These are phyloP conservation scores for Pigoraptor vietnamica DNA, from an alignment of 78 protist species.

Conservation along the genomic window DNA sequence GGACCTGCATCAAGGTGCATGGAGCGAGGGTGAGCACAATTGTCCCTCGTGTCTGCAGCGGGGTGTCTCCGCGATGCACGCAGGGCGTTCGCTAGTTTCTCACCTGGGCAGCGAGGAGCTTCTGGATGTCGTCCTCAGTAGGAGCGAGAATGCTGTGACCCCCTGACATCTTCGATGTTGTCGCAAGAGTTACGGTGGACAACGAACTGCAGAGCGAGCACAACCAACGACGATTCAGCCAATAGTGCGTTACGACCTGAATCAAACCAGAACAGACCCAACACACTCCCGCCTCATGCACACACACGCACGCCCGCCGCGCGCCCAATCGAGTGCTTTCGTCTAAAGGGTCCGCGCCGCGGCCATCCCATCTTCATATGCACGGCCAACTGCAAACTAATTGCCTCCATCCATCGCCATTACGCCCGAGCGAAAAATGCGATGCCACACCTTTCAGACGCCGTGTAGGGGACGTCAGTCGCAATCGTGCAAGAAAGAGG, in stretches of 20 bases:
- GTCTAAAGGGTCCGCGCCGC: neutral
- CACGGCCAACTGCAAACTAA: neutral
- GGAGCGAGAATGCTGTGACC: constrained; percentile 53
- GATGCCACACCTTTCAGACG: neutral
- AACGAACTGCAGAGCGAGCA: constrained; percentile 9
- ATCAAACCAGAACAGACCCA: no score
- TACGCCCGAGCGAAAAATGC: neutral
- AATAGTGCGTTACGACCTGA: no score
- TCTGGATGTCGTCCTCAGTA: constrained; percentile 88
- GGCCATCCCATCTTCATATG: no score
- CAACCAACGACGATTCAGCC: no score
- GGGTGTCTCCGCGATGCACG: neutral
- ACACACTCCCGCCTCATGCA: no score
- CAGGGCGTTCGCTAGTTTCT: neutral
- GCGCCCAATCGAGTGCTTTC: no score
- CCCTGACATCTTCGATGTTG: constrained; percentile 40
- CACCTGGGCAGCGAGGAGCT: constrained; percentile 84
- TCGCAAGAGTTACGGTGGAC: constrained; percentile 21
- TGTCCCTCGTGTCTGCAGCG: neutral
- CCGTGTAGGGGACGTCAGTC: neutral
- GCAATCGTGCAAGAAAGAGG: neutral
- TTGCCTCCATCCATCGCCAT: neutral
- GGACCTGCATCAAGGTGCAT: constrained; percentile 41
- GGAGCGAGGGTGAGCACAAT: neutral
- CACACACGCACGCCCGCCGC: no score